phyloP scores from a whole-genome alignment of 768 basidiomycete genomes.

The Daedaleopsis nitida region DNA sequence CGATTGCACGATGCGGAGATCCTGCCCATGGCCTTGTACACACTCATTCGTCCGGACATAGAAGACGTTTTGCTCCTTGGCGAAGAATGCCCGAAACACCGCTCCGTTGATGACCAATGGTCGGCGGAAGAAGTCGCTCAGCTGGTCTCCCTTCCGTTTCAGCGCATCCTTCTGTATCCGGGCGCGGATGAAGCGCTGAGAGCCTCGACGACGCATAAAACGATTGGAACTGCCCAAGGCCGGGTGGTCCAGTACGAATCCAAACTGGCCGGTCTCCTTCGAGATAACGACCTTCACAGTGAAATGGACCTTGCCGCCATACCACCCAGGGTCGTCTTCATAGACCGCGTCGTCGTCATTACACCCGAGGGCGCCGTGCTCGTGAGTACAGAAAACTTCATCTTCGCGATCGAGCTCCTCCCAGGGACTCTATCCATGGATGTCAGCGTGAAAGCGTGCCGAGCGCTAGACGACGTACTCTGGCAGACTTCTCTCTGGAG shows the following conservation, averaged over 20 bases:
- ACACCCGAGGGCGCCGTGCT: constrained; percentile 45
- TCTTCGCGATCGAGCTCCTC: constrained; percentile 61
- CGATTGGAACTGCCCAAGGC: constrained; percentile 57
- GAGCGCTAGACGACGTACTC: constrained; percentile 14
- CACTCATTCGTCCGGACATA: constrained; percentile 56
- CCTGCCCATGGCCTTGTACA: constrained; percentile 12
- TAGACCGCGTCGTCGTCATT: constrained; percentile 21
- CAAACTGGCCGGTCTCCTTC: constrained; percentile 26
- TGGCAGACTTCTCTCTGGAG: constrained; percentile 19
- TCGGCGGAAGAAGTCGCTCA: constrained; percentile 46
- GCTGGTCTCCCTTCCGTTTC: constrained; percentile 30
- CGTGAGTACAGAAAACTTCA: constrained; percentile 34
- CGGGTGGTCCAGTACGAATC: constrained; percentile 49
- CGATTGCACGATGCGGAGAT: background rate
- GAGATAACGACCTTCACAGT: constrained; percentile 37
- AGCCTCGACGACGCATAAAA: constrained; percentile 63
- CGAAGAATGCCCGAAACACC: constrained; percentile 62
- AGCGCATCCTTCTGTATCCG: constrained; percentile 40
- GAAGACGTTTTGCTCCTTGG: constrained; percentile 61
- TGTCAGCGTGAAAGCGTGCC: background rate
- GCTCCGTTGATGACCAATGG: constrained; percentile 55
- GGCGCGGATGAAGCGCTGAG: constrained; percentile 56
- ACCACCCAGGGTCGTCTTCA: constrained; percentile 45
- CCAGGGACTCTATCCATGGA: constrained; percentile 55
- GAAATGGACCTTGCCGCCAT: constrained; percentile 65